A percentile compares a stretch with the other conserved stretches of the same genome.
Evolutionary conservation across 2,329 filamentous ascomycete genomes (phyloP).

Genomic region (Phialophora tarda): DNA sequence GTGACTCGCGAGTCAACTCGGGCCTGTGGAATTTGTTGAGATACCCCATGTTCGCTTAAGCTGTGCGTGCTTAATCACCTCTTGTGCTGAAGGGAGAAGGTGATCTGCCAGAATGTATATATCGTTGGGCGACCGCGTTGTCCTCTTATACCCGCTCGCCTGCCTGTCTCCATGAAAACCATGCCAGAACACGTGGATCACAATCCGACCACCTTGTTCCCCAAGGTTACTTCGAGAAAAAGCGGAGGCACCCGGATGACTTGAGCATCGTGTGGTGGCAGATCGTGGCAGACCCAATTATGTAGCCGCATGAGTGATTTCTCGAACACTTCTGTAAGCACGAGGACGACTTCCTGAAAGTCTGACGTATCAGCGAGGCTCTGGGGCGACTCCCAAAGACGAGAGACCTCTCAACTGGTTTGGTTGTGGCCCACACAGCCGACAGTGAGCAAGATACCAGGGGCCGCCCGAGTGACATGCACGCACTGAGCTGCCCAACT

Average conservation of each 20-base stretch:
- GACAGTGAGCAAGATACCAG: not conserved
- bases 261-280: slow-evolving; percentile 18
- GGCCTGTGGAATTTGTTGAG: slow-evolving; percentile 31
- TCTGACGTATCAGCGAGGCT: slow-evolving; percentile 25
- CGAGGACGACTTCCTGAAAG: slow-evolving; percentile 11
- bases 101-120: slow-evolving; percentile 4
- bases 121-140: not conserved
- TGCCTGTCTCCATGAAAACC: slow-evolving; percentile 11
- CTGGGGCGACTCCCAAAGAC: not conserved
- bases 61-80: slow-evolving; percentile 19
- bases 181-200: slow-evolving; percentile 26
- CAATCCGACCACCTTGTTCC: slow-evolving; percentile 6
- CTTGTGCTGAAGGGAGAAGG: slow-evolving; percentile 19
- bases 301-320: slow-evolving; percentile 28
- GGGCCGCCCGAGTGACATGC: slow-evolving; percentile 2
- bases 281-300: slow-evolving; percentile 24
- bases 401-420: not conserved
- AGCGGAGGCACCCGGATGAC: slow-evolving; percentile 33
- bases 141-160: slow-evolving; percentile 24
- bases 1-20: slow-evolving; percentile 32
- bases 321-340: slow-evolving; percentile 29
- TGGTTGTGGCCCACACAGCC: not conserved
- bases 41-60: slow-evolving; percentile 25
- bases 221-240: slow-evolving; percentile 30
- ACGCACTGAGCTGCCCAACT: not conserved